Evolutionary conservation across 192 early-diverging fungal species (phyloP).

Genomic region (Gigaspora rosea): DNA sequence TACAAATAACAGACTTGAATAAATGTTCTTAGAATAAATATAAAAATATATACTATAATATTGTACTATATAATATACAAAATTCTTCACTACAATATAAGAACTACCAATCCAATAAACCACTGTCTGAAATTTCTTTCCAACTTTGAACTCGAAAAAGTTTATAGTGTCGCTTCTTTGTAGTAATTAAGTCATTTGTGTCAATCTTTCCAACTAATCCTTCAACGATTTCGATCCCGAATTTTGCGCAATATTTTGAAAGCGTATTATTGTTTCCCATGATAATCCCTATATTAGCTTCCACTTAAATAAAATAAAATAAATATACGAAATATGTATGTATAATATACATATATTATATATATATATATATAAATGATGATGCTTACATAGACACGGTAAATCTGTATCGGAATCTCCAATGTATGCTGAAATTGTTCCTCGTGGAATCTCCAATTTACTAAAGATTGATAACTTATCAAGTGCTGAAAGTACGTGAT

Average conservation of each 20-base stretch:
- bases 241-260: slow-evolving; percentile 18
- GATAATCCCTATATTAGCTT: slow-evolving; percentile 28
- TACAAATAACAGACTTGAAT: no score
- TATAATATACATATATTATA: background rate
- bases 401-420: slow-evolving; percentile 34
- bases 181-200: no score
- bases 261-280: slow-evolving; percentile 31
- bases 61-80: no score
- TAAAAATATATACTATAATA: no score
- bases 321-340: background rate
- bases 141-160: slow-evolving; percentile 24
- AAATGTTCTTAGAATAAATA: no score
- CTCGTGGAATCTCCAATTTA: background rate
- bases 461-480: slow-evolving; percentile 32
- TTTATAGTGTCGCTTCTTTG: background rate
- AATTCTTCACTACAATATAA: background rate
- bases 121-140: slow-evolving; percentile 21
- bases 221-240: slow-evolving; percentile 25
- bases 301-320: slow-evolving; percentile 1
- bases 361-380: background rate
- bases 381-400: slow-evolving; percentile 28
- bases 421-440: slow-evolving; percentile 22
- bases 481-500: slow-evolving; percentile 1
- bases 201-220: background rate
- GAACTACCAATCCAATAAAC: slow-evolving; percentile 3